phyloP scores from a whole-genome alignment of 352 stramenopile species.

The Phytophthora palmivora region DNA sequence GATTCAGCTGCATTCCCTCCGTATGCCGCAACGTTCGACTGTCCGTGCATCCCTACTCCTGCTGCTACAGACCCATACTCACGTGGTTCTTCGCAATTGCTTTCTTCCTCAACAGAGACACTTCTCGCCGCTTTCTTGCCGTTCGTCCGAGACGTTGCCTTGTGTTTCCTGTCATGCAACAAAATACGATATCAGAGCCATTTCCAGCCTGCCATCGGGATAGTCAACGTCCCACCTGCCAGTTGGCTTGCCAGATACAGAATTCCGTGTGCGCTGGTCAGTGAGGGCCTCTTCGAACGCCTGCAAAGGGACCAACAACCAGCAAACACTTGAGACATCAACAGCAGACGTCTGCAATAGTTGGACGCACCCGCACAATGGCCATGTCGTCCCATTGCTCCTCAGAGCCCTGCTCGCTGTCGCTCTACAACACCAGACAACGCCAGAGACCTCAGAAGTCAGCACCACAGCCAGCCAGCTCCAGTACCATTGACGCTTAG shows the following conservation, averaged over 20 bases:
- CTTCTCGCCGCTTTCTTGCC: conserved; percentile 34
- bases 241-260: conserved; percentile 16
- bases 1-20: conserved; percentile 14
- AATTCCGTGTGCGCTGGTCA: conserved; percentile 44
- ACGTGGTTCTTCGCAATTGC: conserved; percentile 19
- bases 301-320: conserved; percentile 29
- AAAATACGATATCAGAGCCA: conserved; percentile 13
- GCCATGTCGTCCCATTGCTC: conserved; percentile 87
- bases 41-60: conserved; percentile 16
- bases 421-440: conserved; percentile 36
- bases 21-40: conserved; percentile 18
- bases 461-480: conserved; percentile 3
- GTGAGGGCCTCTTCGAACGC: conserved; percentile 76
- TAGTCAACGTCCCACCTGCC: conserved; percentile 14
- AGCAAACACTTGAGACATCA: conserved; percentile 14
- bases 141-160: conserved; percentile 7
- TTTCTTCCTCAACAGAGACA: conserved; percentile 27
- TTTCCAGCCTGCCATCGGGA: not conserved
- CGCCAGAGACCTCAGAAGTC: conserved; percentile 4
- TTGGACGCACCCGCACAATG: conserved; percentile 64
- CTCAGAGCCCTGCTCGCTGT: conserved; percentile 53
- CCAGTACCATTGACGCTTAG: conserved; percentile 20
- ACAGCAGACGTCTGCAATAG: not conserved
- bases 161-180: conserved; percentile 33
- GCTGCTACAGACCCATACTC: conserved; percentile 9